Percentiles rank a stretch among this genome's conserved stretches.
Conservation (phyloP, 176 grass and related monocot species). For the Alloteropsis semialata region DNA sequence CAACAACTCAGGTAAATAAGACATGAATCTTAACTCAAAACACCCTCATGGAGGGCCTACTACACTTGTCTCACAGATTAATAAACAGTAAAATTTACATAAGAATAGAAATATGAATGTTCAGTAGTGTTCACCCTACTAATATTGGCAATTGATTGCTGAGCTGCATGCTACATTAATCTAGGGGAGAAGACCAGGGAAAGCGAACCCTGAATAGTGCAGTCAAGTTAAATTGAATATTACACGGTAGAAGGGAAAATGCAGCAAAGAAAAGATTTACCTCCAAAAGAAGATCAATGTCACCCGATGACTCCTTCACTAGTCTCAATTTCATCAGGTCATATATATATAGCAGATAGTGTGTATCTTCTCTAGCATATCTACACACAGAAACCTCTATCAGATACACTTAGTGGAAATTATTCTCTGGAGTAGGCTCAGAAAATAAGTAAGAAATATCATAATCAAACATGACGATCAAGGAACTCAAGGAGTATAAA, state of each 20-base stretch:
- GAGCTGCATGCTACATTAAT: neutral
- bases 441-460: neutral
- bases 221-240: slow-evolving; percentile 20
- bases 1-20: neutral
- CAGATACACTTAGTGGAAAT: slow-evolving; percentile 28
- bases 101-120: neutral
- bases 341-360: slow-evolving; percentile 93
- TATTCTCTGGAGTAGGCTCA: neutral
- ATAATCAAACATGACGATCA: slow-evolving; percentile 7
- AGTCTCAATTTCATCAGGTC: slow-evolving; percentile 78
- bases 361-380: slow-evolving; percentile 99
- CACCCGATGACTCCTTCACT: slow-evolving; percentile 51
- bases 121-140: neutral
- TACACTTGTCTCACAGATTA: neutral
- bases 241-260: slow-evolving; percentile 1
- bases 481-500: slow-evolving; percentile 18
- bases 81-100: neutral
- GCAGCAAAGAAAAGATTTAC: slow-evolving; percentile 36
- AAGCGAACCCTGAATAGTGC: slow-evolving; percentile 21
- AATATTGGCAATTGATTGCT: neutral
- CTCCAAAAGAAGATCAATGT: slow-evolving; percentile 79
- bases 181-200: neutral
- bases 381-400: slow-evolving; percentile 36
- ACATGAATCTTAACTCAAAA: neutral
- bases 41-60: neutral